A percentile compares a stretch with the other conserved stretches of the same genome.
phyloP scores from a whole-genome alignment of 140 eudicot genomes.

The Oenanthe javanica region DNA sequence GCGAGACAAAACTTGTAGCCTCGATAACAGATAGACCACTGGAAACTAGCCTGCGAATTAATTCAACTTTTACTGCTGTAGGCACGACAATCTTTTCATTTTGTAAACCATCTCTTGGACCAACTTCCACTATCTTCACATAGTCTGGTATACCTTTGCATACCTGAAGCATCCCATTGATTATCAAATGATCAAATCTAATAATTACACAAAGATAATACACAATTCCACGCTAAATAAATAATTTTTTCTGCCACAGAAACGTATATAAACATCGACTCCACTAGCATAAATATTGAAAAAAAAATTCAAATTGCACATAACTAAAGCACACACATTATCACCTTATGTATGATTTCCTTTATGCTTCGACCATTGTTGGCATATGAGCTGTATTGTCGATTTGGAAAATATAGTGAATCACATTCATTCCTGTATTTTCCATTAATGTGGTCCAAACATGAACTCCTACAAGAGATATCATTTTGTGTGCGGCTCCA shows the following conservation, averaged over 20 bases:
- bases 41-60: slow-evolving; percentile 62
- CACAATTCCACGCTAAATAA: not conserved
- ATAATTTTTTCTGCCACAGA: not conserved
- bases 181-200: not conserved
- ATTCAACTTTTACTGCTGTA: slow-evolving; percentile 71
- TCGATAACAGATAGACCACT: slow-evolving; percentile 83
- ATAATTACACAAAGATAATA: not conserved
- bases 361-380: slow-evolving; percentile 29
- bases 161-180: slow-evolving; percentile 30
- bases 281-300: not conserved
- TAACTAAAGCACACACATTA: not conserved
- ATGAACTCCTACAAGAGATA: slow-evolving; percentile 24
- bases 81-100: slow-evolving; percentile 78
- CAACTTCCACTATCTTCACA: slow-evolving; percentile 98
- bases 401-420: slow-evolving; percentile 27
- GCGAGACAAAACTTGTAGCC: slow-evolving; percentile 97
- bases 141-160: slow-evolving; percentile 55
- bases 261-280: slow-evolving; percentile 1
- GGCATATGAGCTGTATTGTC: slow-evolving; percentile 24
- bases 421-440: slow-evolving; percentile 26
- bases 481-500: slow-evolving; percentile 29
- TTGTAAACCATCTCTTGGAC: slow-evolving; percentile 97
- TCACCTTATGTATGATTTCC: slow-evolving; percentile 51
- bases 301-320: not conserved
- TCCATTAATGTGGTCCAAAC: slow-evolving; percentile 35